Evolutionary conservation across 2,329 filamentous ascomycete genomes (phyloP), one percentile per base, ranked within the genome.

Genomic region (Geosmithia putterillii): DNA sequence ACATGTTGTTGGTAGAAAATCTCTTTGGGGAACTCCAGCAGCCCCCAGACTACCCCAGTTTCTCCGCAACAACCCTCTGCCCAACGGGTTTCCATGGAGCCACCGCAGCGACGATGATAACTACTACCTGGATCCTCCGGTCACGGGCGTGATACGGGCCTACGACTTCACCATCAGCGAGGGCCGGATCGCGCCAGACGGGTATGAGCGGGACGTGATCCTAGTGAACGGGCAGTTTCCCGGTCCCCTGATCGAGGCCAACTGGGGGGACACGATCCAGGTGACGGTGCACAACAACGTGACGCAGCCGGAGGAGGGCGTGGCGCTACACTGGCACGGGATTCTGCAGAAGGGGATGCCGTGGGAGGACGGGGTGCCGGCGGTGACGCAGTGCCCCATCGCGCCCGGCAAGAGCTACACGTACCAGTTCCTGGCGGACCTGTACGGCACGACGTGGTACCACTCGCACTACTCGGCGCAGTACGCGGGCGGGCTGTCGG

Each of bases 201-300:
- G 78, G 18, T 73, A 76, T 44, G 55, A 70, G 43, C 45, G 65
- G 57, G 45, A 62, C 4, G 69, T 67, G 4, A 69, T 88, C 46
- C 65, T 84, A 23, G 64, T 84, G 54, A 82, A 83, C 54, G 74
- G 73, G 8, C 70, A 76, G 38, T 81, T 75, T 47, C 83, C 83
- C 1, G 83, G 80, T 0, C 83, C 83, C 1, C 65, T 70, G 14
- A 76, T 88, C 43, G 69, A 73, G 46, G 79, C 73, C 17, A 71
- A 79, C 56, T 80, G 75, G 75, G 76, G 76, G 35, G 76, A 81
- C 51, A 72, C 61, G 21, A 69, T 79, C 39, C 63, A 83, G 43
- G 74, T 86, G 38, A 79, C 77, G 23, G 71, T 89, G 44, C 71
- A 76, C 59, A 92, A 92, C 60, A 73, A 79, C 41, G 74, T 88